Base-by-base conservation (phyloP, 1,139 yeast genomes). In the Lodderomyces parapsilosis region DNA sequence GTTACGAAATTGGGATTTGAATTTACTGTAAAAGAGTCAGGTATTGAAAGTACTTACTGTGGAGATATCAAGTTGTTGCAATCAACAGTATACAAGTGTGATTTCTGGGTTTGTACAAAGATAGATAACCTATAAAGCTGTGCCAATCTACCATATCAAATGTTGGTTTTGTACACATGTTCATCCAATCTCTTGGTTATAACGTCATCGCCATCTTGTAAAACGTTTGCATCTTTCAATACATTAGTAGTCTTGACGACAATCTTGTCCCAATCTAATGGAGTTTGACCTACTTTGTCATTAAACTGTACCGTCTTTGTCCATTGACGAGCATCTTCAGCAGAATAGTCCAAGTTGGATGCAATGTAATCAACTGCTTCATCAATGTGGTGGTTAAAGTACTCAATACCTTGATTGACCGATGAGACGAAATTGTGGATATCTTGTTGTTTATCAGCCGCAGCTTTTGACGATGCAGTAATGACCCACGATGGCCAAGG, bases 401-500 rank as follows among this genome's bases (percentile, higher is more conserved):
- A 80, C 2, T 59, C 67, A 45, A 90, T 75, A 13, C 97, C 97
- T 48, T 76, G 65, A 56, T 81, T 77, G 36, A 88, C 68, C 2
- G 83, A 83, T 2, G 60, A 55, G 41, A 81, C 52, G 50, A 87
- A 81, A 2, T 58, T 62, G 19, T 59, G 52, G 30, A 82, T 53
- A 4, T 59, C 62, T 9, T 57, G 55, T 9, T 55, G 53, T 13
- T 63, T 55, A 4, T 50, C 56, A 2, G 54, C 56, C 24, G 67
- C 59, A 6, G 74, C 49, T 20, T 68, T 67, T 4, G 70, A 57
- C 40, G 59, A 59, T 10, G 81, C 81, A 19, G 83, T 78, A 40
- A 89, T 72, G 14, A 88, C 91, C 96, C 96, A 90, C 1, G 96
- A 86, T 7, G 97, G 93, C 97, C 97, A 90, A 8, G 97, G 97